Base-by-base conservation (phyloP, 1,139 yeast species). In the Suhomyces maxii region DNA sequence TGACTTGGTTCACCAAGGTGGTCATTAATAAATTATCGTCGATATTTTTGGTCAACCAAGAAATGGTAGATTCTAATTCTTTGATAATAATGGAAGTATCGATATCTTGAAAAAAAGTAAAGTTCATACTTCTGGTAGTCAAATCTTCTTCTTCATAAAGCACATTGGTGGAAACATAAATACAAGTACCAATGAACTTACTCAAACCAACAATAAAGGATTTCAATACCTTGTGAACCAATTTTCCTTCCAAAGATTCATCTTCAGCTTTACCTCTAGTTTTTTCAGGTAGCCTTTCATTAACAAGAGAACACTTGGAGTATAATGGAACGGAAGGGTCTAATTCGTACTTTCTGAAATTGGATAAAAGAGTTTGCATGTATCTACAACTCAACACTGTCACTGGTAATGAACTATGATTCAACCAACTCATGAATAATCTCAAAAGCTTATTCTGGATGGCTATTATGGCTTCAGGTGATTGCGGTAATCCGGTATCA, bases 121-220 rank as follows among this genome's bases (percentile, higher is more conserved):
- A 59, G 42, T 80, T 82, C 84, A 85, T 80, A 10, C 73, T 70
- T 52, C 85, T 78, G 2, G 86, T 80, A 46, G 83, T 83, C 42
- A 86, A 65, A 62, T 86, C 95, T 58, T 86, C 95, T 56, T 86
- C 93, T 55, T 86, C 91, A 54, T 82, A 83, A 13, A 86, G 68
- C 7, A 83, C 85, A n/a, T 83, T 84, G 13, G 75, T 68, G 1
- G 84, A 82, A 34, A 84, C 64, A 8, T 65, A 62, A 3, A 78
- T 58, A 7, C 77, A 70, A 41, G 79, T 69, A 18, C 80, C 80
- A 7, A 81, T 75, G 55, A 82, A 76, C 49, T 77, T 79, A 40
- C 80, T 64, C 8, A 83, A 55, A 2, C 84, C 87, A 28, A 80
- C 54, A 7, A 77, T 63, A 48, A 73, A 76, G 23, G 75, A 65